phyloP scores from a whole-genome alignment of 1,284 basidiomycete species.

The Schizophyllum amplum region DNA sequence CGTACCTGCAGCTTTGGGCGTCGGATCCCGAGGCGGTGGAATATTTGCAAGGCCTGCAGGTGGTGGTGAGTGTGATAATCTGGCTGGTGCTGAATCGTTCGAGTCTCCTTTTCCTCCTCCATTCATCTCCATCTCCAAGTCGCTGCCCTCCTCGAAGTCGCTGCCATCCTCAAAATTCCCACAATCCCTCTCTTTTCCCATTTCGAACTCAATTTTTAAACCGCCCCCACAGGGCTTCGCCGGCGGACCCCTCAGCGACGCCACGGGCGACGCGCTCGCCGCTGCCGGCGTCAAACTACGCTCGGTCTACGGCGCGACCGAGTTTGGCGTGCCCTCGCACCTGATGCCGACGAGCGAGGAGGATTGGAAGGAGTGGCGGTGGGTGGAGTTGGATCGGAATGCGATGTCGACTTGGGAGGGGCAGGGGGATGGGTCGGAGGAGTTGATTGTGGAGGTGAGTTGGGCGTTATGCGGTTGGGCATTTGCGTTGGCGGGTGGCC shows the following conservation, averaged over 20 bases:
- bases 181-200: too few species aligned
- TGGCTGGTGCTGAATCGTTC: background rate
- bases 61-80: conserved; percentile 7
- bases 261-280: conserved; percentile 11
- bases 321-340: conserved; percentile 12
- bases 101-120: background rate
- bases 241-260: conserved; percentile 14
- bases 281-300: conserved; percentile 13
- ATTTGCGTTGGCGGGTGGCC: too few species aligned
- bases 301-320: conserved; percentile 16
- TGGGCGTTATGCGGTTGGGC: background rate
- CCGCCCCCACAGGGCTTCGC: conserved; percentile 13
- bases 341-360: conserved; percentile 3
- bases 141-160: too few species aligned
- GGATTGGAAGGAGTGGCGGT: conserved; percentile 17
- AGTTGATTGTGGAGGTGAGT: conserved; percentile 29
- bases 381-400: conserved; percentile 18
- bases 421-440: conserved; percentile 32
- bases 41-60: conserved; percentile 6
- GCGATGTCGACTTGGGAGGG: conserved; percentile 24
- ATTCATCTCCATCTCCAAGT: too few species aligned
- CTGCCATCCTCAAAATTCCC: too few species aligned
- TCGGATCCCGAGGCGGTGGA: conserved; percentile 3
- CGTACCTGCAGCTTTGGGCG: conserved; percentile 21
- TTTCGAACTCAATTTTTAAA: too few species aligned